Evolutionary conservation across 305 asterid genomes (phyloP), one percentile per base, ranked within the genome.

Genomic region (Fraxinus sp.): DNA sequence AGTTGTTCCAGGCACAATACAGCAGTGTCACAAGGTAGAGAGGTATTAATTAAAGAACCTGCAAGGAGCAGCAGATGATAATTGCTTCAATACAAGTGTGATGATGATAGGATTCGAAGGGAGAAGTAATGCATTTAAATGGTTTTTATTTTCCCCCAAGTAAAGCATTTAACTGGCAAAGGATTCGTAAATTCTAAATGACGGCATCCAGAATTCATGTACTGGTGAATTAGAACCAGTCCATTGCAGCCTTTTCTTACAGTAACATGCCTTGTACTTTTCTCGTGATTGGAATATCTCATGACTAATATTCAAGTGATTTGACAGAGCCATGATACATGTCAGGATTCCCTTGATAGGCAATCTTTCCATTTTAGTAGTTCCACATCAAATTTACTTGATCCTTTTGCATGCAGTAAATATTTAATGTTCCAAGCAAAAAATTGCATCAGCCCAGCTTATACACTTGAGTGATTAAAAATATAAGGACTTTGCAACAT

Each of bases 1-100:
- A 88, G 90, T 84, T 87, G 93, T 87, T 86, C 90, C 82, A 91
- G 86, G 88, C 97, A 92, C 79, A 83, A 84, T 13, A 90, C 85
- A 74, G 97, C 94, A 84, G 86, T 88, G 82, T 88, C 88, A 76
- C 72, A 35, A 5, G 85, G 86, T 79, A 82, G 79, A 81, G 95
- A 83, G 37, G 81, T 80, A 66, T 86, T 81, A 37, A 88, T 84
- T 81, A 88, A 80, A 70, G 92, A 85, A 90, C 94, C 99, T 96
- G 90, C 70, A 85, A 76, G 37, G 26, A 87, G 55, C 79, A 86
- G 83, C 14, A 79, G 18, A 84, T n/a, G 32, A 39, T 52, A 70
- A 83, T 59, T 32, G 62, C 70, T 49, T 41, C 62, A 79, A 77
- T 37, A 80, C 22, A 71, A 57, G 79, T 74, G 74, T 80, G 57